These are phyloP conservation scores for Salvia hispanica DNA, from an alignment of 257 asterid species.

Conservation along the genomic window DNA sequence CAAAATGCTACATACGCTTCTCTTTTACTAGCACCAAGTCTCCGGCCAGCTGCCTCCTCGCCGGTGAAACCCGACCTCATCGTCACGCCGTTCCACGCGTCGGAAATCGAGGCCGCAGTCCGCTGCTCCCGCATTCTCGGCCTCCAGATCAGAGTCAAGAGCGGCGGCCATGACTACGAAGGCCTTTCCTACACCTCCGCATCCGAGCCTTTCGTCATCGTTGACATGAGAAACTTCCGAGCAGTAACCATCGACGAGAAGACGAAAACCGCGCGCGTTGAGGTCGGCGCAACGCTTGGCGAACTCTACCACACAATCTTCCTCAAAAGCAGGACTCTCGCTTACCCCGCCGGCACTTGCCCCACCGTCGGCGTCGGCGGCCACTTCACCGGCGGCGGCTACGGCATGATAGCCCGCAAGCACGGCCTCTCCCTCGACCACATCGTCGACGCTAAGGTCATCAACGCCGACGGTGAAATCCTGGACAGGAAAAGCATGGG, in stretches of 20 bases:
- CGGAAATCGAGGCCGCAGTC: slow-evolving; percentile 24
- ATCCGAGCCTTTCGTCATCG: neutral
- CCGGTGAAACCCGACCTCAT: slow-evolving; percentile 17
- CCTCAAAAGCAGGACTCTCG: slow-evolving; percentile 7
- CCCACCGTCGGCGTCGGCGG: slow-evolving; percentile 28
- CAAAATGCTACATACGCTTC: slow-evolving; percentile 21
- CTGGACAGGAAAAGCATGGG: slow-evolving; percentile 21
- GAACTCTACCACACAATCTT: slow-evolving; percentile 20
- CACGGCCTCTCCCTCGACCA: slow-evolving; percentile 20
- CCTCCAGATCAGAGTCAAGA: slow-evolving; percentile 23
- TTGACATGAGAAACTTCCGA: slow-evolving; percentile 23
- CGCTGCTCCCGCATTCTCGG: slow-evolving; percentile 22
- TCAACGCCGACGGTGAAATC: slow-evolving; percentile 21
- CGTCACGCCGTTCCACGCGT: slow-evolving; percentile 21
- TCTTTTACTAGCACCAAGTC: slow-evolving; percentile 9
- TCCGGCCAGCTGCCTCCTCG: neutral
- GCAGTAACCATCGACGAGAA: neutral
- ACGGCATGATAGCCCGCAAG: slow-evolving; percentile 20
- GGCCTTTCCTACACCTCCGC: slow-evolving; percentile 22
- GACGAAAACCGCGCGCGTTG: slow-evolving; percentile 19
- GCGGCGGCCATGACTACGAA: slow-evolving; percentile 31
- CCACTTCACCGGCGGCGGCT: slow-evolving; percentile 29
- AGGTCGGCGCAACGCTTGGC: slow-evolving; percentile 20
- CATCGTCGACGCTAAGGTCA: slow-evolving; percentile 21
- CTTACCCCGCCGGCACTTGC: slow-evolving; percentile 23